Percentiles rank a stretch among this genome's conserved stretches.
Conservation (phyloP, 345 rosid species). For the Nasturtium officinale region DNA sequence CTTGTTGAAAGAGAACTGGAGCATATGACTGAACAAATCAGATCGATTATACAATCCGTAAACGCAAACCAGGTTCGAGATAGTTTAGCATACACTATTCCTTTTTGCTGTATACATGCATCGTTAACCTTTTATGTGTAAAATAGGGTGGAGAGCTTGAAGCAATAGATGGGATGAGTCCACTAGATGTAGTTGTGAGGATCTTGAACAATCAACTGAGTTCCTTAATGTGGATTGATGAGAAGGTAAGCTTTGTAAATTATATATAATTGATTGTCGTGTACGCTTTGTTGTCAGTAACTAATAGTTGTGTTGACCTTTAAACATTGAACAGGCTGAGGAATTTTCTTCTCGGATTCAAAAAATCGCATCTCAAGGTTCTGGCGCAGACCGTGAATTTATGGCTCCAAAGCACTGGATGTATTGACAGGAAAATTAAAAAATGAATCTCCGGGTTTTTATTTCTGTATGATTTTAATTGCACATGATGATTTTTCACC, state of each 20-base stretch:
- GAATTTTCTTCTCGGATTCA: slow-evolving; percentile 84
- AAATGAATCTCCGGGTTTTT: not conserved
- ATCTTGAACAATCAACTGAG: slow-evolving; percentile 96
- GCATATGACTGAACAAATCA: slow-evolving; percentile 89
- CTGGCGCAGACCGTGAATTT: slow-evolving; percentile 58
- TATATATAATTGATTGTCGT: not conserved
- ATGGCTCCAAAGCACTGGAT: slow-evolving; percentile 75
- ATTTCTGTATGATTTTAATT: not conserved
- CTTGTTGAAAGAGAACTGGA: slow-evolving; percentile 87
- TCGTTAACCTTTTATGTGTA: slow-evolving; percentile 24
- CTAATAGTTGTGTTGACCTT: not conserved
- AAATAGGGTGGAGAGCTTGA: slow-evolving; percentile 87
- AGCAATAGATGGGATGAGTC: slow-evolving; percentile 76
- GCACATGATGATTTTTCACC: not conserved
- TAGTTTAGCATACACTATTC: not conserved
- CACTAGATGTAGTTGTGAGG: slow-evolving; percentile 82
- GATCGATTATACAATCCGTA: slow-evolving; percentile 78
- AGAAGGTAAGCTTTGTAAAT: slow-evolving; percentile 56
- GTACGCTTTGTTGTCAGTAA: not conserved
- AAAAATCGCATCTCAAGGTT: slow-evolving; percentile 75
- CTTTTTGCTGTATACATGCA: slow-evolving; percentile 1
- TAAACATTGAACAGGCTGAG: slow-evolving; percentile 64
- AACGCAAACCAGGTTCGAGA: slow-evolving; percentile 71
- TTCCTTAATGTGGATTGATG: slow-evolving; percentile 97
- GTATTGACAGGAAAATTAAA: slow-evolving; percentile 47